phyloP scores from a whole-genome alignment of 2,329 filamentous ascomycete species.

The Cladobotryum mycophilum region DNA sequence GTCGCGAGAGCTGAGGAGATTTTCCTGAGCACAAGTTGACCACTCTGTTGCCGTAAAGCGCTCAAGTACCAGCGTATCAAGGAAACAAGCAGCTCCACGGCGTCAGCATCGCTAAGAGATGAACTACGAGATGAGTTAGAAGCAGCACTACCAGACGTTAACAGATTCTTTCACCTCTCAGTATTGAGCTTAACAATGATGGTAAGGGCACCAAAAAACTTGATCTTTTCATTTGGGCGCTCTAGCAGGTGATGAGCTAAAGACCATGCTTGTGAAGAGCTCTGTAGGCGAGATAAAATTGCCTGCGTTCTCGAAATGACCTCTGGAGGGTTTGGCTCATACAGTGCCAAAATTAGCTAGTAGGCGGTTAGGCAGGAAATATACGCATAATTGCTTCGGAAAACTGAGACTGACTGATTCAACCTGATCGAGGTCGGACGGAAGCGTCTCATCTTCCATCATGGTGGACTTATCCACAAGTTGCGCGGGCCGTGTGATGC shows the following conservation, averaged over 20 bases:
- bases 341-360: conserved; percentile 47
- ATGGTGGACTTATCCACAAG: conserved; percentile 1
- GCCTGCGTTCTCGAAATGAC: conserved; percentile 55
- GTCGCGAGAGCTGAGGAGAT: conserved; percentile 71
- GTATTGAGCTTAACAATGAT: conserved; percentile 92
- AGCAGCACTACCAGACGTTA: neutral
- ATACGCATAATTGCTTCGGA: neutral
- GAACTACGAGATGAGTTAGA: conserved; percentile 24
- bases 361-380: conserved; percentile 12
- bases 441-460: conserved; percentile 16
- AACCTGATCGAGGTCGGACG: conserved; percentile 18
- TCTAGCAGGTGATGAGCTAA: conserved; percentile 70
- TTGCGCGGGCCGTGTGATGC: neutral
- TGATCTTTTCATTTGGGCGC: conserved; percentile 65
- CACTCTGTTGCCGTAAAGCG: conserved; percentile 45
- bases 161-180: conserved; percentile 55
- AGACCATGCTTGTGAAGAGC: conserved; percentile 75
- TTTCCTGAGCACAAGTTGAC: conserved; percentile 62
- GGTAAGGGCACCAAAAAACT: conserved; percentile 89
- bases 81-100: conserved; percentile 52
- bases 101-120: conserved; percentile 50
- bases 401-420: conserved; percentile 18
- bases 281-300: conserved; percentile 71
- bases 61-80: conserved; percentile 58
- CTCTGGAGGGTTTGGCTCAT: conserved; percentile 44